These are phyloP conservation scores for Cercophora scortea DNA, from an alignment of 495 filamentous ascomycete genomes.

Conservation along the genomic window DNA sequence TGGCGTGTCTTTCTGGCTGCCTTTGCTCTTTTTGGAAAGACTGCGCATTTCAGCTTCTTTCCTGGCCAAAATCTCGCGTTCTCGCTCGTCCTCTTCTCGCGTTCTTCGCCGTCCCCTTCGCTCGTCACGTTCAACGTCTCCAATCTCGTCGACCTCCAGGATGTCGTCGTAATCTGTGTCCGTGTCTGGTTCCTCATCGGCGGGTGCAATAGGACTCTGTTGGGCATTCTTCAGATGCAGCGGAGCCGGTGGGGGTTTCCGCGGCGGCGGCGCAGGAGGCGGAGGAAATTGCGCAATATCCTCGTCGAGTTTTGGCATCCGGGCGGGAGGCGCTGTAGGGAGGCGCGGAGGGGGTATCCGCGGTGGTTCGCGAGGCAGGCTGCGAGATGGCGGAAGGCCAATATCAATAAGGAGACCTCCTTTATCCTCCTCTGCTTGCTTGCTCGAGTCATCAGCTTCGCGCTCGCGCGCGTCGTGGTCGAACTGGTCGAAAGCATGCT, in stretches of 20 bases:
- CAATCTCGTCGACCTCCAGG: constrained; percentile 55
- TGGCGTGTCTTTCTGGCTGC: constrained; percentile 35
- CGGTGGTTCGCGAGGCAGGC: constrained; percentile 36
- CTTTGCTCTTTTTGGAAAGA: constrained; percentile 54
- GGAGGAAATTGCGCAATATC: constrained; percentile 37
- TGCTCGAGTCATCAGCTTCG: constrained; percentile 33
- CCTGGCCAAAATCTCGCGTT: constrained; percentile 58
- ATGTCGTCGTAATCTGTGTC: constrained; percentile 82
- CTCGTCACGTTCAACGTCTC: constrained; percentile 31
- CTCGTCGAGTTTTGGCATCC: constrained; percentile 37
- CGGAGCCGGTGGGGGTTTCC: constrained; percentile 80
- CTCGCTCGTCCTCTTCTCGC: constrained; percentile 77
- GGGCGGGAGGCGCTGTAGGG: constrained; percentile 31
- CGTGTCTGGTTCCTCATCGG: constrained; percentile 52
- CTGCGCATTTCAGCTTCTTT: constrained; percentile 59
- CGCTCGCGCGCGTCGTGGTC: constrained; percentile 42
- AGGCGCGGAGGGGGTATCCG: constrained; percentile 34
- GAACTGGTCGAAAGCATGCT: constrained; percentile 44
- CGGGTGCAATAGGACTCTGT: constrained; percentile 36
- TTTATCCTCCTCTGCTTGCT: constrained; percentile 29
- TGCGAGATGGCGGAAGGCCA: constrained; percentile 39
- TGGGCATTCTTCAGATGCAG: constrained; percentile 55
- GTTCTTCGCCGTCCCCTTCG: constrained; percentile 78
- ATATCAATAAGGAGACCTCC: constrained; percentile 36
- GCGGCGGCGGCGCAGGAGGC: constrained; percentile 47